phyloP scores from a whole-genome alignment of 2,329 filamentous ascomycete genomes.

The Bisporella sp. region DNA sequence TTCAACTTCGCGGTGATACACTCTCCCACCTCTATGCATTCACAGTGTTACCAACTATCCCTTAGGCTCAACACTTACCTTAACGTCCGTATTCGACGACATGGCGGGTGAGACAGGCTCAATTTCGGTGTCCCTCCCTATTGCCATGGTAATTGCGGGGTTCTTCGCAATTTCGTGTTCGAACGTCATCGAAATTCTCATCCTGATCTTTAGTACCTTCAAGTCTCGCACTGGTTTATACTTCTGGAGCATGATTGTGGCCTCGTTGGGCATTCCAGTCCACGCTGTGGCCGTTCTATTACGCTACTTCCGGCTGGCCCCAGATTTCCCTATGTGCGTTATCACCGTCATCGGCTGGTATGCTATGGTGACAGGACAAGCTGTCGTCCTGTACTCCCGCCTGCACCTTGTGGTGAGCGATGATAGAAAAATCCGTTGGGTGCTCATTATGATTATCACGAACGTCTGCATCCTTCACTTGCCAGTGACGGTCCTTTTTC shows the following conservation, averaged over 20 bases:
- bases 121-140: too few species aligned
- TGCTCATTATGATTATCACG: constrained; percentile 38
- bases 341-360: constrained; percentile 35
- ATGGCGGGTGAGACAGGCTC: too few species aligned
- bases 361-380: constrained; percentile 31
- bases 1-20: too few species aligned
- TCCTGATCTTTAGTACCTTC: constrained; percentile 4
- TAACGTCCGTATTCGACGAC: too few species aligned
- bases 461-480: constrained; percentile 27
- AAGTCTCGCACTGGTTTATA: constrained; percentile 4
- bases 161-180: constrained; percentile 2
- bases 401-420: constrained; percentile 38
- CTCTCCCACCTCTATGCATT: too few species aligned
- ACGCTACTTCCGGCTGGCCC: background rate
- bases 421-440: constrained; percentile 31
- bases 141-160: background rate
- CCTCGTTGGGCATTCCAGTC: background rate
- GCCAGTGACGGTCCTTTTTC: background rate
- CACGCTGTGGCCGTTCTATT: background rate
- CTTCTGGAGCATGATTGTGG: constrained; percentile 5
- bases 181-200: constrained; percentile 4
- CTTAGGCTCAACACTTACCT: too few species aligned
- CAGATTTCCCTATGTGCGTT: background rate
- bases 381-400: constrained; percentile 40
- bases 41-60: too few species aligned